A percentile compares a stretch with the other conserved stretches of the same genome.
These are phyloP conservation scores for Xylariaceae sp. DNA, from an alignment of 2,329 filamentous ascomycete genomes.

Conservation along the genomic window DNA sequence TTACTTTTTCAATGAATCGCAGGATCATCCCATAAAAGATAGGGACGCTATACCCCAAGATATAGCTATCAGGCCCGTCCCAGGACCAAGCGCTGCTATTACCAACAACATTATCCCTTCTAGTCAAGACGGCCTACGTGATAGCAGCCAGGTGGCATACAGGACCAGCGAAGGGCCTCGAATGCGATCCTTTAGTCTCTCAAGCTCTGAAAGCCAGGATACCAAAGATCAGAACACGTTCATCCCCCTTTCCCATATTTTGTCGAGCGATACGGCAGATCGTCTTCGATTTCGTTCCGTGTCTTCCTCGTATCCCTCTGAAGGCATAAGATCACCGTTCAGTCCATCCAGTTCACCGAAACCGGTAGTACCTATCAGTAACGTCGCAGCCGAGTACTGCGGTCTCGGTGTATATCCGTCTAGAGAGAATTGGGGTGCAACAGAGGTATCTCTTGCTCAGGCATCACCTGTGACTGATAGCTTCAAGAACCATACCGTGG, in stretches of 20 bases:
- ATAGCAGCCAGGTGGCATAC: not conserved
- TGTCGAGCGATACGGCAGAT: not conserved
- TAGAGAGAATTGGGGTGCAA: too few species aligned
- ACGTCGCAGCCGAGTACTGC: slow-evolving; percentile 10
- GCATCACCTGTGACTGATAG: too few species aligned
- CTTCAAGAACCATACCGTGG: too few species aligned
- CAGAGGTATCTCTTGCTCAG: too few species aligned
- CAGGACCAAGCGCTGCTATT: not conserved
- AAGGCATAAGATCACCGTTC: slow-evolving; percentile 17
- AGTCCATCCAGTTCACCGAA: slow-evolving; percentile 6
- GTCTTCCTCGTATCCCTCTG: slow-evolving; percentile 19
- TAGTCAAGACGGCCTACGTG: not conserved
- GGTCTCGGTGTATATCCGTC: not conserved
- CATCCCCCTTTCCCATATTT: not conserved
- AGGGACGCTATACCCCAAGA: not conserved
- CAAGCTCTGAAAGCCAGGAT: not conserved
- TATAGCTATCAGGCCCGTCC: not conserved
- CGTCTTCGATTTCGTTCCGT: slow-evolving; percentile 3
- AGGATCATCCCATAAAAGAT: not conserved
- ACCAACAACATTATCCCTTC: not conserved
- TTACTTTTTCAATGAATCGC: not conserved
- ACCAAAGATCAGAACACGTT: not conserved
- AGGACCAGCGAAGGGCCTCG: slow-evolving; percentile 1
- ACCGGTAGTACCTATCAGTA: not conserved
- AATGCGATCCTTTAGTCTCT: slow-evolving; percentile 8